These are phyloP conservation scores for Pythium brachiatum DNA, from an alignment of 352 stramenopile genomes.

Conservation along the genomic window DNA sequence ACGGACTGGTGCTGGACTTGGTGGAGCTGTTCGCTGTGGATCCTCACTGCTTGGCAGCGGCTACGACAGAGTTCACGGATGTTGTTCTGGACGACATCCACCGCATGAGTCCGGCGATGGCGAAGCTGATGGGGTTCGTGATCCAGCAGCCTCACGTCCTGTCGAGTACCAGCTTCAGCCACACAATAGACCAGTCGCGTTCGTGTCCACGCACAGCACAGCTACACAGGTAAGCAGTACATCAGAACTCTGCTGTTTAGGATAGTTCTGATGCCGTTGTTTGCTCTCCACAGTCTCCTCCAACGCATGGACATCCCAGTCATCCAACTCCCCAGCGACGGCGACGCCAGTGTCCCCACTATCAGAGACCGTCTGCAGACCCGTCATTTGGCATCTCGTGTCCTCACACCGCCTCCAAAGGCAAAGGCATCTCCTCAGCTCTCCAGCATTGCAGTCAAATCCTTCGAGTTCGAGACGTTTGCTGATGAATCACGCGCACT, in stretches of 20 bases:
- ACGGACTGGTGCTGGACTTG: slow-evolving; percentile 60
- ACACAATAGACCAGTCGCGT: slow-evolving; percentile 32
- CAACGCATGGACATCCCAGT: background rate
- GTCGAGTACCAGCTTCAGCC: slow-evolving; percentile 58
- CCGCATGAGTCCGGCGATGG: slow-evolving; percentile 65
- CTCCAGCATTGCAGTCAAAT: background rate
- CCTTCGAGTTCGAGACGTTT: slow-evolving; percentile 14
- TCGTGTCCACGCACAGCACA: slow-evolving; percentile 33
- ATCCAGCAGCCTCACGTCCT: slow-evolving; percentile 37
- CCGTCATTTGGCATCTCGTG: slow-evolving; percentile 2
- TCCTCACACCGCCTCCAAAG: background rate
- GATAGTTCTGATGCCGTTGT: background rate
- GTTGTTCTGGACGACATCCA: slow-evolving; percentile 73
- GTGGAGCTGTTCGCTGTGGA: slow-evolving; percentile 23
- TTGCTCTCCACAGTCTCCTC: background rate
- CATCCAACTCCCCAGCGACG: background rate
- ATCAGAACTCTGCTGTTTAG: background rate
- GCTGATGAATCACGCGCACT: slow-evolving; percentile 7
- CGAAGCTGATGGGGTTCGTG: slow-evolving; percentile 40
- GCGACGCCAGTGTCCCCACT: background rate
- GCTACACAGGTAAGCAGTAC: slow-evolving; percentile 26
- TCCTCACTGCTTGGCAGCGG: slow-evolving; percentile 11
- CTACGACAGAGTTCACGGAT: slow-evolving; percentile 48
- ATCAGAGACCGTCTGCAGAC: background rate
- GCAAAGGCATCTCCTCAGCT: background rate